Conservation (phyloP, 2,329 filamentous ascomycete genomes). For the Nigrospora sphaerica region DNA sequence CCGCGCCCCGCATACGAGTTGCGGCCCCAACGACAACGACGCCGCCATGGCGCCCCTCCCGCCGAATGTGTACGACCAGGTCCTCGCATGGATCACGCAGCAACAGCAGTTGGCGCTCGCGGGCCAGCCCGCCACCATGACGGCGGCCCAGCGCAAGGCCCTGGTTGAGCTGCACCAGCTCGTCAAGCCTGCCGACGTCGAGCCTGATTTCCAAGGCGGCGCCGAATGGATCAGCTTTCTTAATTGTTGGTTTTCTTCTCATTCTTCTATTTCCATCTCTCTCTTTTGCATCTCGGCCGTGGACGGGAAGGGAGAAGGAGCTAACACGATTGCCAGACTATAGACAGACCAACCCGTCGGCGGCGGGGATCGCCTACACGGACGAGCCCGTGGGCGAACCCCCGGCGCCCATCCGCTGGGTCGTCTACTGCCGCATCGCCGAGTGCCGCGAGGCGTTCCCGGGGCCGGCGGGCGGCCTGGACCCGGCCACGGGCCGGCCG, state of each 20-base stretch:
- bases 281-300: not conserved
- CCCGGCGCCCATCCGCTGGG: constrained; percentile 12
- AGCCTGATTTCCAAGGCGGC: constrained; percentile 15
- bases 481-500: constrained; percentile 11
- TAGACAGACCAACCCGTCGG: constrained; percentile 6
- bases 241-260: constrained; percentile 19
- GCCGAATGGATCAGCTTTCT: constrained; percentile 33
- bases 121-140: constrained; percentile 27
- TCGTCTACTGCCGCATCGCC: constrained; percentile 14
- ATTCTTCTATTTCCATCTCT: not conserved
- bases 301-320: too few relatives aligned
- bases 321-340: constrained; percentile 6
- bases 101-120: constrained; percentile 28
- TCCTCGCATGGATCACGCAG: constrained; percentile 16
- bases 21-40: not conserved
- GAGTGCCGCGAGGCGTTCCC: constrained; percentile 13
- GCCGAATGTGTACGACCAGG: constrained; percentile 11
- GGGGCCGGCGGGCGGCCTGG: constrained; percentile 21
- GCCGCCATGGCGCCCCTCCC: not conserved
- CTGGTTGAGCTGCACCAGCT: constrained; percentile 30
- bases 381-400: constrained; percentile 9
- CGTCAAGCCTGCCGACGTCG: constrained; percentile 7
- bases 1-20: too few relatives aligned
- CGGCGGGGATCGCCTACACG: constrained; percentile 9
- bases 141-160: constrained; percentile 28